Percentiles rank a stretch among this genome's conserved stretches.
Conservation (phyloP, 2,329 filamentous ascomycete species). For the Neofusicoccum parvum region DNA sequence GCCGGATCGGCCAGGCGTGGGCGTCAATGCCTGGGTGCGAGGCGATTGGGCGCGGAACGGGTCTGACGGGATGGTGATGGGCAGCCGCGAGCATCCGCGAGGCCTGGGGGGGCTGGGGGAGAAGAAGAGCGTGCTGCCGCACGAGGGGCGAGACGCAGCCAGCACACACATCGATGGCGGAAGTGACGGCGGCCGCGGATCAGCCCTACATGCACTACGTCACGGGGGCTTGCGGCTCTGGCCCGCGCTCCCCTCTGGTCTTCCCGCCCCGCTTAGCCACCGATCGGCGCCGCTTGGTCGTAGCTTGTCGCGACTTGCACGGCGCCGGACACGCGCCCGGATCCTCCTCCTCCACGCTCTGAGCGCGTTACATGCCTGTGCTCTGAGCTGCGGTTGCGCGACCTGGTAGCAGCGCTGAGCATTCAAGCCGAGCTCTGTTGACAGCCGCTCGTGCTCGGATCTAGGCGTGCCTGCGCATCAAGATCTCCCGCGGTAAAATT, state of each 20-base stretch:
- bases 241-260: neutral
- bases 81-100: constrained; percentile 18
- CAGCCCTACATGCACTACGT: constrained; percentile 17
- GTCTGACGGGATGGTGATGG: constrained; percentile 1
- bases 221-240: constrained; percentile 15
- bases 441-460: neutral
- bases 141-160: neutral
- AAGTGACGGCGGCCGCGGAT: neutral
- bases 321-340: too few species aligned
- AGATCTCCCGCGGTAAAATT: neutral
- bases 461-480: neutral
- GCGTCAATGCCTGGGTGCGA: neutral
- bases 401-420: neutral
- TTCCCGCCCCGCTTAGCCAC: neutral
- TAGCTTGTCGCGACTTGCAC: constrained; percentile 14
- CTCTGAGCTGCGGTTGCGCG: neutral
- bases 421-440: too few species aligned
- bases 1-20: neutral
- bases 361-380: neutral
- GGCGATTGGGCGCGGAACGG: neutral
- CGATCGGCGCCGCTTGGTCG: constrained; percentile 16
- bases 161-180: neutral
- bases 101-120: neutral
- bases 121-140: neutral
- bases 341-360: too few species aligned